Evolutionary conservation across 2,329 filamentous ascomycete genomes (phyloP).

Genomic region (Colletotrichum siamense): DNA sequence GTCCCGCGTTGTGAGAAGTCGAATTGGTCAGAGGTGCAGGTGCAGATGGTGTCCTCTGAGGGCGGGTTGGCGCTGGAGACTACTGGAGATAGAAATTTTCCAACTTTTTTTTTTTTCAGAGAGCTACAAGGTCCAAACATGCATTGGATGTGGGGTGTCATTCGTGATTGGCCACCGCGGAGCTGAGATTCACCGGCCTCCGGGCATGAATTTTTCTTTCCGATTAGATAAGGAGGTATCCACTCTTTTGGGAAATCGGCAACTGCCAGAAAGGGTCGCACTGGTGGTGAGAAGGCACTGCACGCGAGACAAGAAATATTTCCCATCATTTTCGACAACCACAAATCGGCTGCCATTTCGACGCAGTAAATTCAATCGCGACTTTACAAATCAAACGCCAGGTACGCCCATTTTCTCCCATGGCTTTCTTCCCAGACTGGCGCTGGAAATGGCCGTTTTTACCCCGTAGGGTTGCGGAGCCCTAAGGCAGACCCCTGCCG

Average conservation of each 20-base stretch:
- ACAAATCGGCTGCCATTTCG: not conserved
- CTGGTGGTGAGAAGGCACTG: not conserved
- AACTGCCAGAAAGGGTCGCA: not conserved
- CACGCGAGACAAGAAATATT: not conserved
- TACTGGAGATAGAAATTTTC: not conserved
- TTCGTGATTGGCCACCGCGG: conserved; percentile 15
- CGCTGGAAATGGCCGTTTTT: conserved; percentile 6
- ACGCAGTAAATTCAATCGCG: not conserved
- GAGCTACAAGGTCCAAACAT: conserved; percentile 21
- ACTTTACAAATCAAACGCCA: not conserved
- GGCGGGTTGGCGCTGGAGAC: not conserved
- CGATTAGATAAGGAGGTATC: conserved; percentile 8
- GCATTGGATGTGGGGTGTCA: conserved; percentile 18
- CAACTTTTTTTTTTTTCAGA: conserved; percentile 18
- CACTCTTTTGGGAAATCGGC: not conserved
- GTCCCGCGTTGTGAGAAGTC: not conserved
- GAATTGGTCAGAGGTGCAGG: not conserved
- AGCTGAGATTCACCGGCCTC: not conserved
- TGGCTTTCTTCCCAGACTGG: not conserved
- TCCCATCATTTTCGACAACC: not conserved
- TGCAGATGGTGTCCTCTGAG: not conserved
- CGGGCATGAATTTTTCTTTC: not conserved
- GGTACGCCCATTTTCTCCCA: not conserved
- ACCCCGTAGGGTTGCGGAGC: conserved; percentile 42
- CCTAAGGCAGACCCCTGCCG: conserved; percentile 37